A percentile compares a stretch with the other conserved stretches of the same genome.
These are phyloP conservation scores for Sporothrix pallida DNA, from an alignment of 2,329 filamentous ascomycete genomes.

Conservation along the genomic window DNA sequence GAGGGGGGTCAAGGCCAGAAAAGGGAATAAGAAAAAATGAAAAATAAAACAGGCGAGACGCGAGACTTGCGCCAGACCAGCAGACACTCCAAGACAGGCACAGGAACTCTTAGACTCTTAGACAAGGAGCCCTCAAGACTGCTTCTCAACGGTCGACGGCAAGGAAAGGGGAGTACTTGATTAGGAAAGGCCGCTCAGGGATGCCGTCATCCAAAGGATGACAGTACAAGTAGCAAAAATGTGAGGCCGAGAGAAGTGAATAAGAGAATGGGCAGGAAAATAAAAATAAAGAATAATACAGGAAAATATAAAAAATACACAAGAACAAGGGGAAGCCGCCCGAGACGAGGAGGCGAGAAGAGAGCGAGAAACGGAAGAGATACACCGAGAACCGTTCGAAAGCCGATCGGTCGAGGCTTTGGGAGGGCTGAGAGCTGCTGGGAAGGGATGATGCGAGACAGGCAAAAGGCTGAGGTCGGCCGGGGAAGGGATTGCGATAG, in stretches of 20 bases:
- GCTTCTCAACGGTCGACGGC: not conserved
- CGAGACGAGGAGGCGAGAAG: constrained; percentile 7
- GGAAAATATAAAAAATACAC: not conserved
- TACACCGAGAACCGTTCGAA: constrained; percentile 12
- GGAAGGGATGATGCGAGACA: not conserved
- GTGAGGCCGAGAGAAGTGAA: not conserved
- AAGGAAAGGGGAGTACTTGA: constrained; percentile 7
- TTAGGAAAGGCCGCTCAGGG: constrained; percentile 19
- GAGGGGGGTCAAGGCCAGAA: not conserved
- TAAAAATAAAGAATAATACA: not conserved
- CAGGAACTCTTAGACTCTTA: too few species aligned
- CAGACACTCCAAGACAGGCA: not conserved
- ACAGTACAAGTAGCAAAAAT: constrained; percentile 8
- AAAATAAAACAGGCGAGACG: not conserved
- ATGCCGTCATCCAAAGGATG: constrained; percentile 19
- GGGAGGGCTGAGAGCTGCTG: not conserved
- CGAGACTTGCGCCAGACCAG: constrained; percentile 13
- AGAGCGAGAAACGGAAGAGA: not conserved
- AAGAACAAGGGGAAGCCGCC: not conserved
- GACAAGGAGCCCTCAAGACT: too few species aligned
- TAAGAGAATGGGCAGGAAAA: not conserved
- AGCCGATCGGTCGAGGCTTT: constrained; percentile 5
- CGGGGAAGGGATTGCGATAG: constrained; percentile 7
- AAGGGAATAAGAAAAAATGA: not conserved
- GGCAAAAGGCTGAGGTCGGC: not conserved